phyloP scores from a whole-genome alignment of 1,284 basidiomycete genomes.

The Pseudozyma tsukubaensis region DNA sequence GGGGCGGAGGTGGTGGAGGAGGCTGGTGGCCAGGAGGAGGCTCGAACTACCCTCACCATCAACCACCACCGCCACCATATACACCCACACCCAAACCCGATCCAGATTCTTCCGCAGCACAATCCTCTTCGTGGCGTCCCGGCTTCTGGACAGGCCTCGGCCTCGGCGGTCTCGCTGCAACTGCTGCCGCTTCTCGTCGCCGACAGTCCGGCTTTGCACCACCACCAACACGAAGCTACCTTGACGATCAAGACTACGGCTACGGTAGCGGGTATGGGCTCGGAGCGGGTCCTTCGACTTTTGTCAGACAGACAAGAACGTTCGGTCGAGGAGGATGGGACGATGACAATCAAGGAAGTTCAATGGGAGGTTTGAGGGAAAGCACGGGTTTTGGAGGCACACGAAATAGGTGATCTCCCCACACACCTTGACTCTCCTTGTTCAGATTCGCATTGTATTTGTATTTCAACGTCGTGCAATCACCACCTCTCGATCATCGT shows the following conservation, averaged over 20 bases:
- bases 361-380: slow-evolving; percentile 12
- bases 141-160: slow-evolving; percentile 61
- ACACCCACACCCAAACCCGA: slow-evolving; percentile 70
- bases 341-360: slow-evolving; percentile 12
- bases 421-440: neutral
- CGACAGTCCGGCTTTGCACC: slow-evolving; percentile 1
- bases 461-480: too few relatives aligned
- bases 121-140: slow-evolving; percentile 41
- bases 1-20: slow-evolving; percentile 53
- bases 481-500: too few relatives aligned
- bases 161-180: slow-evolving; percentile 39
- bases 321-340: slow-evolving; percentile 18
- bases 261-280: slow-evolving; percentile 1
- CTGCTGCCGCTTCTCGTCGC: slow-evolving; percentile 21
- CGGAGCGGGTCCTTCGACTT: neutral
- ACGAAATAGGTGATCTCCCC: slow-evolving; percentile 29
- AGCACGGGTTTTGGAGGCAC: slow-evolving; percentile 58
- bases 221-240: neutral
- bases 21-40: slow-evolving; percentile 43
- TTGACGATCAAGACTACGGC: slow-evolving; percentile 11
- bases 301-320: neutral
- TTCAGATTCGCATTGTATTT: too few relatives aligned
- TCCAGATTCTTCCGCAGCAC: slow-evolving; percentile 3
- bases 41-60: neutral
- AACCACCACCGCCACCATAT: slow-evolving; percentile 82